Evolutionary conservation across 2,329 filamentous ascomycete genomes (phyloP), one percentile per base, ranked within the genome.

Genomic region (Colletotrichum navitas): DNA sequence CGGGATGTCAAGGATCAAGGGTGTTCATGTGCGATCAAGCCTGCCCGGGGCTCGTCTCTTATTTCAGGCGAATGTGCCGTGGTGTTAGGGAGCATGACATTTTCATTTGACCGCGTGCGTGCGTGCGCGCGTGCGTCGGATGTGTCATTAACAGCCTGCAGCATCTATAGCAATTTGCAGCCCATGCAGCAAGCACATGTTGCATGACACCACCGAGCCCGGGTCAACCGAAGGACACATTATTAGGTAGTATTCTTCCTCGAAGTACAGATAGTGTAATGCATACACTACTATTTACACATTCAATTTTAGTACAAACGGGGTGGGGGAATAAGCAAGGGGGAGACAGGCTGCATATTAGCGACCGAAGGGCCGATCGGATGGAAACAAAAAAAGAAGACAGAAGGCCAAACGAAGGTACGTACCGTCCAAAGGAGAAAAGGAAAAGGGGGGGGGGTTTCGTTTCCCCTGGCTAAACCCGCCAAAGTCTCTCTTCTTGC

Each of bases 1-100:
- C 39, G 59, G 59, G 60, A 59, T 63, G 18, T 21, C 68, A 45
- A 10, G 68, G 65, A 71, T 68, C 68, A 68, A 55, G 68, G 68
- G 39, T 58, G 34, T 68, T n/a, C 49, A n/a, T 41, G 43, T 29
- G 39, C 39, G 36, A 60, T 59, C 66, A 60, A 26, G 63, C 59
- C 47, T 45, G 59, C 63, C 47, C 34, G 34, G 32, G n/a, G 26
- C 58, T 68, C 68, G 68, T 68, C 68, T 71, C 59, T 18, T 60
- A 8, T 3, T 63, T 54, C 18, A 39, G 41, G 4, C 26, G 52
- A 68, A 51, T 68, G 66, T 65, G 29, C 29, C n/a, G 14, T 43
- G 29, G 29, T 58, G 14, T 29, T n/a, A 52, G 16, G 21, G 34
- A 24, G n/a, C 16, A 0, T 12, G 6, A 12, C 39, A n/a, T 7